Percentiles rank a stretch among this genome's conserved stretches.
phyloP scores from a whole-genome alignment of 768 basidiomycete species.

The Jaapia argillacea region DNA sequence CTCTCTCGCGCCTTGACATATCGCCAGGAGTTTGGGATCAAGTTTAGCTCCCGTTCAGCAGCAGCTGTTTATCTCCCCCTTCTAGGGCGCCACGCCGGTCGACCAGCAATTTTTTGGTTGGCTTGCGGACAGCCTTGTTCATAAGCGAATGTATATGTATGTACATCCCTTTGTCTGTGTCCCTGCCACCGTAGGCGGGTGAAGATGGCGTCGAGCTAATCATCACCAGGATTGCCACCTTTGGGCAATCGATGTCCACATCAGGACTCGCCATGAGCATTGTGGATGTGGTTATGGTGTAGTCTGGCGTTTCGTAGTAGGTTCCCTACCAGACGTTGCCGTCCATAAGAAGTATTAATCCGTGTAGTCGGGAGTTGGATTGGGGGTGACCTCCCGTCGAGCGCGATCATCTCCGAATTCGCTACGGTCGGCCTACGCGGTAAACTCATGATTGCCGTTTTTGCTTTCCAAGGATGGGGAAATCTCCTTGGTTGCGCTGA shows the following conservation, averaged over 20 bases:
- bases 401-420: slow-evolving; percentile 84
- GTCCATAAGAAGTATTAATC: not conserved
- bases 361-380: slow-evolving; percentile 58
- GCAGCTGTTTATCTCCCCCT: too few species aligned
- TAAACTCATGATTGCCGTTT: slow-evolving; percentile 84
- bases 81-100: slow-evolving; percentile 67
- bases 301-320: slow-evolving; percentile 67
- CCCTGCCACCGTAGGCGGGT: slow-evolving; percentile 34
- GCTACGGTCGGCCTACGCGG: slow-evolving; percentile 70
- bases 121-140: slow-evolving; percentile 71
- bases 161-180: too few species aligned
- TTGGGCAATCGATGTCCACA: slow-evolving; percentile 71
- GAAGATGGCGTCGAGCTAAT: too few species aligned
- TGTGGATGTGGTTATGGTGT: slow-evolving; percentile 72
- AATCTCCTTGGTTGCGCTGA: slow-evolving; percentile 54
- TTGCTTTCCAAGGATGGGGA: slow-evolving; percentile 86
- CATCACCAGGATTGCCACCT: slow-evolving; percentile 74
- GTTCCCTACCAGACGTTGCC: not conserved
- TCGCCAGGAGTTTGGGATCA: slow-evolving; percentile 71
- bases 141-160: slow-evolving; percentile 69
- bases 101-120: slow-evolving; percentile 76
- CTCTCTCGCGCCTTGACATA: too few species aligned
- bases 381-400: slow-evolving; percentile 83
- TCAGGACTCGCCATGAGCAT: slow-evolving; percentile 56
- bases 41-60: too few species aligned